These are phyloP conservation scores for Schizothecium vesticola DNA, from an alignment of 495 filamentous ascomycete genomes.

Conservation along the genomic window DNA sequence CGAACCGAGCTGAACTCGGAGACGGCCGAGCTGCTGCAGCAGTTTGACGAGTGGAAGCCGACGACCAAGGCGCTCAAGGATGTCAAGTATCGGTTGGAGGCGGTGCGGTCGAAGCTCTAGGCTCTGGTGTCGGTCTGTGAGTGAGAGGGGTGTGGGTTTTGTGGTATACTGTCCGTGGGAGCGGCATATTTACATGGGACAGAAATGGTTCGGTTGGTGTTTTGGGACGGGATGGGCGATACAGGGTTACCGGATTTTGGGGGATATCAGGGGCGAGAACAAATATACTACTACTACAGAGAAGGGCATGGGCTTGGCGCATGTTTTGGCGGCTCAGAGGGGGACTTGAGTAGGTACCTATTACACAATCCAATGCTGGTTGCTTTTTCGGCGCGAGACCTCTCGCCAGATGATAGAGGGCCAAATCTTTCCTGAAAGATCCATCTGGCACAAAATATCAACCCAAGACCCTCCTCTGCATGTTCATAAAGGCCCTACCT, in stretches of 20 bases:
- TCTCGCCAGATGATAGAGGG: background rate
- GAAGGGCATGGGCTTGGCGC: background rate
- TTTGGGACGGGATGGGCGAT: background rate
- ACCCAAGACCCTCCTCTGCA: too few relatives aligned
- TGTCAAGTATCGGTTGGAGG: conserved; percentile 92
- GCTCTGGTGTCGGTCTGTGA: background rate
- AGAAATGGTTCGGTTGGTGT: background rate
- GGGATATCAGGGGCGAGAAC: background rate
- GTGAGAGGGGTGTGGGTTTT: background rate
- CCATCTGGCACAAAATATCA: too few relatives aligned
- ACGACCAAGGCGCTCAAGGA: conserved; percentile 85
- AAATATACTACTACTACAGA: background rate
- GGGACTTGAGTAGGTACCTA: background rate
- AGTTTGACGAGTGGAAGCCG: conserved; percentile 95
- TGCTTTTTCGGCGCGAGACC: background rate
- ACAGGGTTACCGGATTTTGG: background rate
- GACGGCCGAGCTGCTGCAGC: conserved; percentile 68
- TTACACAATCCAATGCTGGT: background rate
- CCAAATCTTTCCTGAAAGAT: too few relatives aligned
- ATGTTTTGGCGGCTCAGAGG: background rate
- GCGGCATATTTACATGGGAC: background rate
- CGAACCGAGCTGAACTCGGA: conserved; percentile 71
- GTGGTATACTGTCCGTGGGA: background rate
- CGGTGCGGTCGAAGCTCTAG: conserved; percentile 77
- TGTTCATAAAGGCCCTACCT: too few relatives aligned